These are phyloP conservation scores for Micractinium sp. DNA, from an alignment of 139 green algal genomes.

Conservation along the genomic window DNA sequence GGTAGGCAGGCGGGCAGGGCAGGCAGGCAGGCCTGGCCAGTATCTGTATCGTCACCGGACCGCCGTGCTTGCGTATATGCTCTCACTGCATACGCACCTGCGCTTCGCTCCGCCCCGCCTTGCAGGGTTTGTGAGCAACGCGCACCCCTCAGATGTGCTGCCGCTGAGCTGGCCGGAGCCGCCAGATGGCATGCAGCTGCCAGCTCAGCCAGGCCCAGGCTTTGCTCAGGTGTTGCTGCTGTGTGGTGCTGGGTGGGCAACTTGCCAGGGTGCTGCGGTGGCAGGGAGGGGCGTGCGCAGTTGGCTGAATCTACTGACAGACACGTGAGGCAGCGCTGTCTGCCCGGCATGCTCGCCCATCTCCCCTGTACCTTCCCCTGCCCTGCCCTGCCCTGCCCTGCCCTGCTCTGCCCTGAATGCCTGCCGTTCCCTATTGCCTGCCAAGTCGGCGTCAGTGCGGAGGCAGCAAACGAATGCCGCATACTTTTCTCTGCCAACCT, in stretches of 20 bases:
- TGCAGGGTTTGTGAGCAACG: constrained; percentile 30
- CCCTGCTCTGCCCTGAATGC: background rate
- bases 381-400: background rate
- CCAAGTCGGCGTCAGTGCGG: no score
- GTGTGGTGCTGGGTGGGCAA: background rate
- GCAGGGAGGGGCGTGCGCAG: background rate
- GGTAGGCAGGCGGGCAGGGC: no score
- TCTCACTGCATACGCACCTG: background rate
- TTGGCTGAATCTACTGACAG: background rate
- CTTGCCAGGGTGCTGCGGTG: background rate
- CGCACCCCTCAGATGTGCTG: constrained; percentile 39
- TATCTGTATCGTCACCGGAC: no score
- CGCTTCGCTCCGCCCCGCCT: background rate
- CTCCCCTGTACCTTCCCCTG: background rate
- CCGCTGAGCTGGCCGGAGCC: constrained; percentile 43
- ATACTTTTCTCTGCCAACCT: no score
- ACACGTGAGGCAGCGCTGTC: background rate
- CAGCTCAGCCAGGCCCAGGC: background rate
- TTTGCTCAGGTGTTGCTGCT: constrained; percentile 18
- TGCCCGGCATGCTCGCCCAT: background rate
- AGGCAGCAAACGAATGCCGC: no score
- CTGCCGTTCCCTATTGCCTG: no score
- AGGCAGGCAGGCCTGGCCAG: no score
- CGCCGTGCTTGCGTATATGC: background rate
- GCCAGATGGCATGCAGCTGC: background rate